phyloP scores from a whole-genome alignment of 2,329 filamentous ascomycete genomes.

The Fusarium illudens region DNA sequence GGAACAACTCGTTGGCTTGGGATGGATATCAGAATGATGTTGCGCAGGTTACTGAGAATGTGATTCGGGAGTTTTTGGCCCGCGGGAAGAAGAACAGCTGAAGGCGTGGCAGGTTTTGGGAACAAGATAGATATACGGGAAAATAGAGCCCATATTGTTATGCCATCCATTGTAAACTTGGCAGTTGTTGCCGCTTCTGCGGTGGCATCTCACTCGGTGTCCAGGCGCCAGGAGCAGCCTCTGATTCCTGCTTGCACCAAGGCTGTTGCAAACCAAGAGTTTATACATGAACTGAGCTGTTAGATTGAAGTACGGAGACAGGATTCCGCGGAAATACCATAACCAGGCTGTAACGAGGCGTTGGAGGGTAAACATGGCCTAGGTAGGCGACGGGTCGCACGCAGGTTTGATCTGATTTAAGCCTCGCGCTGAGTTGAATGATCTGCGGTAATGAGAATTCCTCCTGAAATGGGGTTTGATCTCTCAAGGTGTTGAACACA shows the following conservation, averaged over 20 bases:
- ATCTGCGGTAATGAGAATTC: not conserved
- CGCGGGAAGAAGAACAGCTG: not conserved
- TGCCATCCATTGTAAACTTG: not conserved
- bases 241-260: no score
- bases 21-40: constrained; percentile 9
- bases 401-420: not conserved
- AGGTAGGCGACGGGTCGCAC: no score
- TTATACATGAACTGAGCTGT: no score
- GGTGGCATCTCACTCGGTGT: not conserved
- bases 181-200: not conserved
- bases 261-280: no score
- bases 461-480: not conserved
- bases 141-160: not conserved
- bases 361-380: not conserved
- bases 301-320: no score
- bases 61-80: not conserved
- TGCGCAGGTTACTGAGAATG: constrained; percentile 8
- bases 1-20: constrained; percentile 14
- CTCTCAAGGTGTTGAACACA: not conserved
- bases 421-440: not conserved
- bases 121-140: not conserved
- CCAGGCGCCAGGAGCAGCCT: no score
- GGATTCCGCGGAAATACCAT: no score
- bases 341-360: no score
- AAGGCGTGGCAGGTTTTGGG: not conserved